A percentile compares a stretch with the other conserved stretches of the same genome.
These are phyloP conservation scores for Trichoderma asperelloides DNA, from an alignment of 495 filamentous ascomycete genomes.

Conservation along the genomic window DNA sequence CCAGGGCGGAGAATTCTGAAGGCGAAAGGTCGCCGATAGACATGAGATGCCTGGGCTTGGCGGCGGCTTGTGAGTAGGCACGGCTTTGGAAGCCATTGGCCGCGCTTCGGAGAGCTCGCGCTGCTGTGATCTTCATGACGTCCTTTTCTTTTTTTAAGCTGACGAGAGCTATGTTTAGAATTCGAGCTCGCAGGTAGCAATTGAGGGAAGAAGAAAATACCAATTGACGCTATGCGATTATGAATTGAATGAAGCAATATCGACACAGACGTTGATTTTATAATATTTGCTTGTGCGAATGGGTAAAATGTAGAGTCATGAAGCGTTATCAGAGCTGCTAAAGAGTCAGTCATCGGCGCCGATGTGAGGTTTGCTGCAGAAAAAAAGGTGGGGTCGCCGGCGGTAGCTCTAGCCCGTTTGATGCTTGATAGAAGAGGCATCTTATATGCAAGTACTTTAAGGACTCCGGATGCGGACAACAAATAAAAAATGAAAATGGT, in stretches of 20 bases:
- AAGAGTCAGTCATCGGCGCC: neutral
- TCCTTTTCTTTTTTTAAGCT: neutral
- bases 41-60: slow-evolving; percentile 68
- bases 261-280: too few species aligned
- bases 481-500: too few species aligned
- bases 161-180: neutral
- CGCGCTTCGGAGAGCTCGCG: slow-evolving; percentile 4
- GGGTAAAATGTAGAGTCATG: neutral
- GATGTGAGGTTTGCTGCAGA: neutral
- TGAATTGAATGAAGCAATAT: too few species aligned
- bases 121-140: neutral
- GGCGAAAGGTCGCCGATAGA: slow-evolving; percentile 80
- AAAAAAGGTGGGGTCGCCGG: neutral
- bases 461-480: neutral
- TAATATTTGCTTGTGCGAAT: neutral
- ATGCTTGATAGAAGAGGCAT: neutral
- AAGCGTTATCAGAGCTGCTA: neutral
- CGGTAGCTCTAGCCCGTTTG: neutral
- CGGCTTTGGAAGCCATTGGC: slow-evolving; percentile 16
- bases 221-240: neutral
- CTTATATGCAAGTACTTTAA: neutral
- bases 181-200: too few species aligned
- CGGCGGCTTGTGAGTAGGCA: slow-evolving; percentile 23
- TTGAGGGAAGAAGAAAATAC: neutral
- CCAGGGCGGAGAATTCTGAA: slow-evolving; percentile 67